These are phyloP conservation scores for Eragrostis curvula DNA, from an alignment of 176 grass and related monocot species.

Conservation along the genomic window DNA sequence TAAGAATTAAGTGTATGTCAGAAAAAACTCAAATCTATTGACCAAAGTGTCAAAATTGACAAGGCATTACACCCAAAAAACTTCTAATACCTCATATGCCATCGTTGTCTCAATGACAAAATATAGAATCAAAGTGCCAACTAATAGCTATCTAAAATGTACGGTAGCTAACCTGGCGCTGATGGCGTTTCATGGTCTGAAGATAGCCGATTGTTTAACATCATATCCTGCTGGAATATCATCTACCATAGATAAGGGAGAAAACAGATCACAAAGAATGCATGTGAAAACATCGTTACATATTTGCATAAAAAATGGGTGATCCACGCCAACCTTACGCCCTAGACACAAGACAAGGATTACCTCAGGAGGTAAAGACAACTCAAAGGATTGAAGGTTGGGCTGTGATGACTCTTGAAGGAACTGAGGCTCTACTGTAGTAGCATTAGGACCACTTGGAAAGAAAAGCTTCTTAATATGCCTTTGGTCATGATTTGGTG, in stretches of 20 bases:
- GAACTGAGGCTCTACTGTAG: slow-evolving; percentile 40
- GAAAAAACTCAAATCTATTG: background rate
- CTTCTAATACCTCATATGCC: too few relatives aligned
- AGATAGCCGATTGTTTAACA: slow-evolving; percentile 46
- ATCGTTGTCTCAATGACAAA: too few relatives aligned
- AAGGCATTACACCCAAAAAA: slow-evolving; percentile 10
- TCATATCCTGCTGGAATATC: slow-evolving; percentile 61
- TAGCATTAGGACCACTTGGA: slow-evolving; percentile 37
- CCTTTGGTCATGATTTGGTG: slow-evolving; percentile 25
- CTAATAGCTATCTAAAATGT: background rate
- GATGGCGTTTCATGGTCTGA: slow-evolving; percentile 44
- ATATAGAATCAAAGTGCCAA: slow-evolving; percentile 7
- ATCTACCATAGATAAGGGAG: slow-evolving; percentile 39
- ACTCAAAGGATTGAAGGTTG: slow-evolving; percentile 44
- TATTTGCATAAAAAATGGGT: slow-evolving; percentile 5
- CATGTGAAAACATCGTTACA: background rate
- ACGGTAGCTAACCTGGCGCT: slow-evolving; percentile 47
- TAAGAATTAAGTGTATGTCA: background rate
- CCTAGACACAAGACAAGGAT: slow-evolving; percentile 16
- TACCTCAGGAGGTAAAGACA: slow-evolving; percentile 64
- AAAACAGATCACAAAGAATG: background rate
- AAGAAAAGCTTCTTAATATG: slow-evolving; percentile 41
- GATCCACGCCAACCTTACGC: background rate
- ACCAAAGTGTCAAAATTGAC: slow-evolving; percentile 5
- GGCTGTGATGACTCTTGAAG: slow-evolving; percentile 43